phyloP scores from a whole-genome alignment of 2,329 filamentous ascomycete genomes.

The Pestalotiopsis sp. region DNA sequence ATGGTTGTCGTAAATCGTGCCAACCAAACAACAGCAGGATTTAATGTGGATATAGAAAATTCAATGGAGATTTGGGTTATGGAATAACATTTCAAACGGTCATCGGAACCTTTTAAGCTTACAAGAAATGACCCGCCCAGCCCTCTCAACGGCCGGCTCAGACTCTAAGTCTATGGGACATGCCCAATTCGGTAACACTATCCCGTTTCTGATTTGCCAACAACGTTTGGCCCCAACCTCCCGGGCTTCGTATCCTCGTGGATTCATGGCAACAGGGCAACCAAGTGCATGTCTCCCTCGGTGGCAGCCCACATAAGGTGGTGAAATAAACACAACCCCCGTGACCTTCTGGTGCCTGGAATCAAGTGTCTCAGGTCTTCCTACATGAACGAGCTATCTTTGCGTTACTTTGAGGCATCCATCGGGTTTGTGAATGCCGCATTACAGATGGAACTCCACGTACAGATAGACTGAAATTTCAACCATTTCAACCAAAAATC shows the following conservation, averaged over 20 bases:
- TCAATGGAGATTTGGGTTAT: neutral
- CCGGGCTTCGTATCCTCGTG: neutral
- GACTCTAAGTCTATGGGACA: neutral
- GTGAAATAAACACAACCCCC: neutral
- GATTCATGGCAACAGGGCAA: neutral
- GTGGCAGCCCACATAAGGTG: neutral
- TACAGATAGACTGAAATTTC: neutral
- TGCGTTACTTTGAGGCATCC: neutral
- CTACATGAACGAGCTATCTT: neutral
- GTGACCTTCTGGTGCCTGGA: neutral
- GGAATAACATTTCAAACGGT: neutral
- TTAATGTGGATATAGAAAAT: neutral
- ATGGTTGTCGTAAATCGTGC: neutral
- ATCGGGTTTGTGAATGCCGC: neutral
- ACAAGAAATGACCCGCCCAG: neutral
- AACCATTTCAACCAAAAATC: neutral
- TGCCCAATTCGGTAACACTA: neutral
- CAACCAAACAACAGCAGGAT: neutral
- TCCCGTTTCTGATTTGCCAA: neutral
- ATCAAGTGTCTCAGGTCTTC: neutral
- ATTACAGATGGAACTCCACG: neutral
- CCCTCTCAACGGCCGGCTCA: neutral
- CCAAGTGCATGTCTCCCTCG: neutral
- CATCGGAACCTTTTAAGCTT: neutral
- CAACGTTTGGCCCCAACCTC: neutral